Evolutionary conservation across 2,329 filamentous ascomycete species (phyloP), one percentile per base, ranked within the genome.

Genomic region (Aureobasidium sp.): DNA sequence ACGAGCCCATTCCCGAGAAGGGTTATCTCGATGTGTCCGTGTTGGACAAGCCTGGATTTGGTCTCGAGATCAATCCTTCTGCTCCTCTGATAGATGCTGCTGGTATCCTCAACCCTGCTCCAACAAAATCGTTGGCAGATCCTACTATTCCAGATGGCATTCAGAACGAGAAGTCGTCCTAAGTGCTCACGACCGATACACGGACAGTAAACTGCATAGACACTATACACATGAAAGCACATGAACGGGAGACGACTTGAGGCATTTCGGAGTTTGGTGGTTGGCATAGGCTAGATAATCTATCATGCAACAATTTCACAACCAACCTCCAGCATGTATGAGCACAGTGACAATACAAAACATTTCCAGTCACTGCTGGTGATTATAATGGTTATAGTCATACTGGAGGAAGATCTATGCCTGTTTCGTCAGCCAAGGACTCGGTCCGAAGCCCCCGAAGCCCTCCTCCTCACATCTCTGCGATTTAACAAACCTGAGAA

Each of bases 41-140:
- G 11, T 80, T 97, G 61, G 90, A 97, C 73, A 91, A 88, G 79
- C 92, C 92, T 5, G 92, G 92, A 0, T 97, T 97, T 70, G 92
- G 92, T 5, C 80, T 97, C 55, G 91, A 92, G 63, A 76, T 97
- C 62, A 96, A 94, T 74, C 90, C 90, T 0, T 83, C 83, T 21
- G 90, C 88, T 30, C 89, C 89, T 71, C 77, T 97, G 64, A 89
- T 96, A 59, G 84, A 91, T 44, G 89, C 90, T 6, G 79, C 84
- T 50, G 83, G 85, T 61, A 82, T 96, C 16, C 77, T 96, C 61
- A 89, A 83, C 57, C 87, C 90, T 25, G 85, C 72, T 68, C 88
- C 75, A 64, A 65, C 68, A 37, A 78, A 71, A 68, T 69, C 76
- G 16, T 66, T 80, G 63, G 62, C 66, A 14, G 65, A 68, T 48